These are phyloP conservation scores for Tolypocladium ophioglossoides DNA, from an alignment of 2,329 filamentous ascomycete genomes.

Conservation along the genomic window DNA sequence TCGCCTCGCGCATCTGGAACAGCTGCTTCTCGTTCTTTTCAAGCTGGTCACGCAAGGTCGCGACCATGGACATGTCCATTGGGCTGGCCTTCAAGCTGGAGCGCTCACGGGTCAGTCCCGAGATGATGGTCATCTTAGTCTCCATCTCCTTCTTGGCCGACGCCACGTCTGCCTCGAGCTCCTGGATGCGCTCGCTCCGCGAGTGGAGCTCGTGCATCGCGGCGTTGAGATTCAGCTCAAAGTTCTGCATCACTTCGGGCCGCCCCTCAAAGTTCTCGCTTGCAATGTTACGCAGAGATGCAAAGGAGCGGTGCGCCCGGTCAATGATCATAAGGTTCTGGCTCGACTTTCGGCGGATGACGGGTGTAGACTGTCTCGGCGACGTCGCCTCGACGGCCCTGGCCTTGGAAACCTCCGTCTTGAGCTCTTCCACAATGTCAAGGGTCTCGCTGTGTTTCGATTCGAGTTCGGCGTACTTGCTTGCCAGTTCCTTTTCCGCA, in stretches of 20 bases:
- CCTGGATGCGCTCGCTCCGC: conserved; percentile 80
- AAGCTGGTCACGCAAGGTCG: conserved; percentile 78
- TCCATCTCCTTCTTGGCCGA: conserved; percentile 93
- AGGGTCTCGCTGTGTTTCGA: conserved; percentile 71
- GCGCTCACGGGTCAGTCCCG: conserved; percentile 83
- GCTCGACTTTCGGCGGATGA: conserved; percentile 87
- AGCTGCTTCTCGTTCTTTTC: conserved; percentile 79
- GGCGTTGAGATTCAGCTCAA: conserved; percentile 82
- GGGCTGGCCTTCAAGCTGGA: conserved; percentile 77
- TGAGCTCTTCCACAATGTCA: conserved; percentile 82
- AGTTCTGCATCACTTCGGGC: conserved; percentile 80
- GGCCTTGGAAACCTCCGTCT: conserved; percentile 74
- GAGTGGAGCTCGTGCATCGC: conserved; percentile 87
- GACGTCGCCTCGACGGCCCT: conserved; percentile 50
- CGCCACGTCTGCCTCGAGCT: conserved; percentile 75
- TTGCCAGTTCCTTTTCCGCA: conserved; percentile 59
- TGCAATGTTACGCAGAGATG: conserved; percentile 80
- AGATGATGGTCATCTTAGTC: conserved; percentile 90
- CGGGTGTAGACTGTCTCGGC: conserved; percentile 55
- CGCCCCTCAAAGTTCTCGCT: conserved; percentile 73
- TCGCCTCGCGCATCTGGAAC: conserved; percentile 57
- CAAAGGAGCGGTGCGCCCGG: conserved; percentile 82
- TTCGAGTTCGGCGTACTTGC: conserved; percentile 76
- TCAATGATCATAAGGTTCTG: conserved; percentile 82
- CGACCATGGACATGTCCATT: conserved; percentile 85